phyloP scores from a whole-genome alignment of 257 asterid genomes.

The Henckelia pumila region DNA sequence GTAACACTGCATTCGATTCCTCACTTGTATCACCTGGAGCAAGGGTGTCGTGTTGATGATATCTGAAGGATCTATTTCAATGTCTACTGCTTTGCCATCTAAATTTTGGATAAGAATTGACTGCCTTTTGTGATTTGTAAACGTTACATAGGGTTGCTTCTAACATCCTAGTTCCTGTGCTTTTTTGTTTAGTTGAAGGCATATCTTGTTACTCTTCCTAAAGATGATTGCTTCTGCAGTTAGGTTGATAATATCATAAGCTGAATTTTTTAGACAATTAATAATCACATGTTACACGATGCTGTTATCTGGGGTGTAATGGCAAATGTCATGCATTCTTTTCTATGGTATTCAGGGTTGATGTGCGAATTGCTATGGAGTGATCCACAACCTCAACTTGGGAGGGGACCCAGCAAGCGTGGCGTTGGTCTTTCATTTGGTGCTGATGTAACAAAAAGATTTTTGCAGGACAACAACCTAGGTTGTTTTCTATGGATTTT shows the following conservation, averaged over 20 bases:
- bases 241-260: conserved; percentile 12
- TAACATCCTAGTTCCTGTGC: neutral
- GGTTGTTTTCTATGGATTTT: conserved; percentile 40
- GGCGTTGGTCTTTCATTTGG: conserved; percentile 99
- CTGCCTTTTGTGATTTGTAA: neutral
- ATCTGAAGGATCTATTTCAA: conserved; percentile 3
- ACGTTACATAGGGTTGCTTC: neutral
- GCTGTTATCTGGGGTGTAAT: neutral
- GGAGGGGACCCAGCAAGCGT: conserved; percentile 99
- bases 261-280: conserved; percentile 7
- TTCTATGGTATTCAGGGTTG: conserved; percentile 54
- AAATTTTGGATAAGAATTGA: neutral
- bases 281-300: conserved; percentile 1
- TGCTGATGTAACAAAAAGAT: conserved; percentile 79
- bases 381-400: conserved; percentile 98
- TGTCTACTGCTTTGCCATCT: conserved; percentile 6
- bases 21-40: neutral
- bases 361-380: conserved; percentile 99
- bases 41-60: neutral
- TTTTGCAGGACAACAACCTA: conserved; percentile 84
- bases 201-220: neutral
- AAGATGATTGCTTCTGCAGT: neutral
- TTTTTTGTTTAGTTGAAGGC: conserved; percentile 1
- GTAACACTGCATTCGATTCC: neutral
- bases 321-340: conserved; percentile 23